Evolutionary conservation across 163 green algal genomes (phyloP).

Genomic region (Chlamydomonas reinhardtii): DNA sequence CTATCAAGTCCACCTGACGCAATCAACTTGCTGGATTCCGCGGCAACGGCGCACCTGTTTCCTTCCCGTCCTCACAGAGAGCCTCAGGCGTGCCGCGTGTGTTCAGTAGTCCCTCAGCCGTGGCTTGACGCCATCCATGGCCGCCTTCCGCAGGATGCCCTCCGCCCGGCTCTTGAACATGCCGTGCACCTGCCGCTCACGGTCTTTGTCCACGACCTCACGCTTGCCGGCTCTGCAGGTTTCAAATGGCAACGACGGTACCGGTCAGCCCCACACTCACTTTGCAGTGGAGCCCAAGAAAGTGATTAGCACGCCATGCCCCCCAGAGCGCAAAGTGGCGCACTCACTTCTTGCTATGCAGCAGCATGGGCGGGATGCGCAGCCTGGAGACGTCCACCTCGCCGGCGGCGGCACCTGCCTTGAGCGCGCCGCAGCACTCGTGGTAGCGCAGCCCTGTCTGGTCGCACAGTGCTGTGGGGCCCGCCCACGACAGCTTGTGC

Average conservation of each 20-base stretch:
- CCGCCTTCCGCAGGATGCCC: conserved; percentile 1
- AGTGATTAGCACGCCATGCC: too few species aligned
- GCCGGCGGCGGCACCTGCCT: not conserved
- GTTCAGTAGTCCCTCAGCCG: conserved; percentile 3
- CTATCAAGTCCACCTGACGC: too few species aligned
- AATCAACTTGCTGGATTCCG: too few species aligned
- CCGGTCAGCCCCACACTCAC: too few species aligned
- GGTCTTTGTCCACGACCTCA: not conserved
- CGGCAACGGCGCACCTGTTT: too few species aligned
- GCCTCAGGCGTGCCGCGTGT: too few species aligned
- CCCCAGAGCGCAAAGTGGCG: too few species aligned
- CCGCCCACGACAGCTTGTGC: conserved; percentile 33
- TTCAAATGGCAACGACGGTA: too few species aligned
- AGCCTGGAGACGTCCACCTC: not conserved
- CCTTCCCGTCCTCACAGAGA: too few species aligned
- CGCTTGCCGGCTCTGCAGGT: not conserved
- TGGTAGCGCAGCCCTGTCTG: conserved; percentile 30
- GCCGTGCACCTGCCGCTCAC: not conserved
- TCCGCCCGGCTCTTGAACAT: conserved; percentile 6
- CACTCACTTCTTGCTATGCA: not conserved
- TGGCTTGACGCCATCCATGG: not conserved
- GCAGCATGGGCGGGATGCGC: not conserved
- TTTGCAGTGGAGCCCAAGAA: too few species aligned
- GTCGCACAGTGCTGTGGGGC: conserved; percentile 16
- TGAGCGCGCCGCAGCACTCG: conserved; percentile 15